Base-by-base conservation (phyloP, 148 eudicot genomes). In the Nepenthes gracilis region DNA sequence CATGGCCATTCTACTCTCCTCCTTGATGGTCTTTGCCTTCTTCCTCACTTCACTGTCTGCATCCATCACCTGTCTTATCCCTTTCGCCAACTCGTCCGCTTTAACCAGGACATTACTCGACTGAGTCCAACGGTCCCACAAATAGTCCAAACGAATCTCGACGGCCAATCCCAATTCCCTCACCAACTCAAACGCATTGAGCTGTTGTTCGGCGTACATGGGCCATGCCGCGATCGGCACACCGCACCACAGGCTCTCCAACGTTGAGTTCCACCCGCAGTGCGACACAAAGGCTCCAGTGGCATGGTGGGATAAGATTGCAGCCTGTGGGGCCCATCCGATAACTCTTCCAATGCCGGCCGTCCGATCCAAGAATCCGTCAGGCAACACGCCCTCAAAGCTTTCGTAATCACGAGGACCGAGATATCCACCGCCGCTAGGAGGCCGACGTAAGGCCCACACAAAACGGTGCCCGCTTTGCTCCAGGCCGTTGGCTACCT, bases 161-260 rank as follows among this genome's bases (percentile, higher is more conserved):
- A 58, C 62, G 0, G 62, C 62, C 12, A 65, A 9, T 15, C 47
- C 62, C n/a, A 49, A n/a, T 9, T 3, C 53, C 2, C 11, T 49
- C 12, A 49, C 12, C 53, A 49, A n/a, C 2, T 2, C 34, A 36
- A 65, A 65, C 33, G 69, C 69, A 48, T 65, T 65, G 5, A 58
- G 3, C 33, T 57, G 60, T n/a, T 65, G 69, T 58, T 65, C 69
- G 1, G 69, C 69, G 6, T 57, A 57, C 47, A 65, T 35, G 10
- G 69, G 69, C 55, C 69, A 65, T 9, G 69, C 38, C 0, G 62
- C 69, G 0, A 57, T n/a, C 12, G 69, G 62, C 55, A 65, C 69
- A 2, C 69, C 69, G 43, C 23, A 57, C 62, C 69, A 65, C 56
- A 65, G 10, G 40, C 69, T 58, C 43, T 64, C 67, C 13, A 64